A percentile compares a stretch with the other conserved stretches of the same genome.
Evolutionary conservation across 129 eudicot species (phyloP).

Genomic region (Flaveria sonorensis): DNA sequence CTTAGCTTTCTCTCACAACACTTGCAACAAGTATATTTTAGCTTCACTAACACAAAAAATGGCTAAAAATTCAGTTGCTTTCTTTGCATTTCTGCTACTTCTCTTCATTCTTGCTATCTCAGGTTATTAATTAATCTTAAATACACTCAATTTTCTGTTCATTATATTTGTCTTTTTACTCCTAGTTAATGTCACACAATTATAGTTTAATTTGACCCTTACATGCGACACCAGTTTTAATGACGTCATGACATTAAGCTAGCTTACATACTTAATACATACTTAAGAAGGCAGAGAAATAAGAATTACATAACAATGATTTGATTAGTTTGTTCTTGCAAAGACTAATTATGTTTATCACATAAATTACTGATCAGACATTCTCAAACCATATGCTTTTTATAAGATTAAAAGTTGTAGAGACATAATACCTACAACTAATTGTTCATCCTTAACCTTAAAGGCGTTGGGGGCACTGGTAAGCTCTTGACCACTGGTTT

Average conservation of each 20-base stretch:
- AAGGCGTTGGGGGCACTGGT: no score
- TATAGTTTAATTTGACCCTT: no score
- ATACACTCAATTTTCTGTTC: no score
- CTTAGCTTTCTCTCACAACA: not conserved
- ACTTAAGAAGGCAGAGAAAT: no score
- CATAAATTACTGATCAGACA: not conserved
- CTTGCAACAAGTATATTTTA: not conserved
- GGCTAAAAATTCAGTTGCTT: not conserved
- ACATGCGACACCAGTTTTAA: no score
- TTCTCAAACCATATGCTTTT: not conserved
- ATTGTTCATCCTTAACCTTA: no score
- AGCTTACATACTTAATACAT: no score
- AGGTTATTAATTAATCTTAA: conserved; percentile 14
- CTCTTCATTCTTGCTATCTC: conserved; percentile 28
- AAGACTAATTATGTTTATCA: not conserved
- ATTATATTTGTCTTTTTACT: no score
- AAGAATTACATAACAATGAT: not conserved
- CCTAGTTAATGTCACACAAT: no score
- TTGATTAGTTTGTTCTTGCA: not conserved
- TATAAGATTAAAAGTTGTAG: not conserved
- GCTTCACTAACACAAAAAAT: conserved; percentile 15
- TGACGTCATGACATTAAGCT: no score
- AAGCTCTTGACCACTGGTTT: no score
- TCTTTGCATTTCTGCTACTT: conserved; percentile 2
- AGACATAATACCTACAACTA: not conserved